Conservation (phyloP, 139 green algal species). For the Monoraphidium neglectum region DNA sequence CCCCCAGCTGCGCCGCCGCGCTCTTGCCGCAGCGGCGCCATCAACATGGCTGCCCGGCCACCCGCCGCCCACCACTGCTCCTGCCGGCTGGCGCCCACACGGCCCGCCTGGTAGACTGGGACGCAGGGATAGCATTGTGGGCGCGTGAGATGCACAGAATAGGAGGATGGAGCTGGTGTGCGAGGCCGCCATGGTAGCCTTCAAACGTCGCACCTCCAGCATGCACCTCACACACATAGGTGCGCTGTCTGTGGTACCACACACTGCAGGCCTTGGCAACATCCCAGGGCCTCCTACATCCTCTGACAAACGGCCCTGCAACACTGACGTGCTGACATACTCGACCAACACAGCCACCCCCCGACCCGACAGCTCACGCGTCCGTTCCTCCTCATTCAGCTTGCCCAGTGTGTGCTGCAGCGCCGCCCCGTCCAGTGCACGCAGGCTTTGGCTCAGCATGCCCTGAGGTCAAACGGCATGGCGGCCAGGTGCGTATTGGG, state of each 20-base stretch:
- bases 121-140: neutral
- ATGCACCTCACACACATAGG: too few relatives aligned
- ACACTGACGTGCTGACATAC: too few relatives aligned
- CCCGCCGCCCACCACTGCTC: conserved; percentile 36
- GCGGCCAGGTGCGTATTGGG: too few relatives aligned
- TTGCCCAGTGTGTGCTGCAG: conserved; percentile 24
- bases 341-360: neutral
- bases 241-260: too few relatives aligned
- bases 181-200: too few relatives aligned
- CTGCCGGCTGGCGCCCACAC: conserved; percentile 12
- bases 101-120: conserved; percentile 26
- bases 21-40: neutral
- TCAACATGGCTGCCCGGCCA: conserved; percentile 12
- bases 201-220: too few relatives aligned
- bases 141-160: too few relatives aligned
- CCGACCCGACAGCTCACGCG: neutral
- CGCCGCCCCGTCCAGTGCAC: conserved; percentile 16
- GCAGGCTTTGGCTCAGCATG: conserved; percentile 21
- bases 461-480: too few relatives aligned
- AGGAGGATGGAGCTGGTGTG: too few relatives aligned
- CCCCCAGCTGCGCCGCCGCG: neutral
- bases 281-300: too few relatives aligned
- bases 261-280: too few relatives aligned
- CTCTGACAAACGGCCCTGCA: too few relatives aligned
- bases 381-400: conserved; percentile 27